Conservation (phyloP, 1,139 yeast genomes). For the Yamadazyma atlantica region DNA sequence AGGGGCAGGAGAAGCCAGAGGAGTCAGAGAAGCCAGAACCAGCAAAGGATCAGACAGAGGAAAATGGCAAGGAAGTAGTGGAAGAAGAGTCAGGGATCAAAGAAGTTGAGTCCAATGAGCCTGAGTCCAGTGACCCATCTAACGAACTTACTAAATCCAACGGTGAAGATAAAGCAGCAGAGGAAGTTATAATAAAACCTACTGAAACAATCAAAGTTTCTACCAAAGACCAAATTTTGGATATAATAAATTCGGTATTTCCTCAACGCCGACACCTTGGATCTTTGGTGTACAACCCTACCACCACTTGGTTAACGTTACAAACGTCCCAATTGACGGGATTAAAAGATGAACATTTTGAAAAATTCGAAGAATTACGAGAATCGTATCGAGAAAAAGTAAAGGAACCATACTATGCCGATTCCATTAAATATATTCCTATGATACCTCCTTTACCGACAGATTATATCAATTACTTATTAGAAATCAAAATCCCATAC, state of each 20-base stretch:
- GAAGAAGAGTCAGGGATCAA: slow-evolving; percentile 2
- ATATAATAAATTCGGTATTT: slow-evolving; percentile 43
- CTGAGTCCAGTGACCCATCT: too few species aligned
- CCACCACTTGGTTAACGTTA: slow-evolving; percentile 46
- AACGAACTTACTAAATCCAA: too few species aligned
- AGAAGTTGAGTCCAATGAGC: too few species aligned
- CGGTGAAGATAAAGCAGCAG: too few species aligned
- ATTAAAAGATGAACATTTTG: slow-evolving; percentile 33
- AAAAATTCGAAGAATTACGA: slow-evolving; percentile 30
- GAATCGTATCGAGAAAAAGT: slow-evolving; percentile 26
- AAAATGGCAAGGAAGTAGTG: background rate
- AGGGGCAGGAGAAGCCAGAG: slow-evolving; percentile 1
- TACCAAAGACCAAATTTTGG: slow-evolving; percentile 42
- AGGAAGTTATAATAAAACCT: too few species aligned
- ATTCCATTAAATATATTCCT: slow-evolving; percentile 32
- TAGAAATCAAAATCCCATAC: slow-evolving; percentile 67
- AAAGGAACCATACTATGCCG: slow-evolving; percentile 18
- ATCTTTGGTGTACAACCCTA: slow-evolving; percentile 58
- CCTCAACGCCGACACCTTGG: slow-evolving; percentile 58
- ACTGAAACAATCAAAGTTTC: too few species aligned
- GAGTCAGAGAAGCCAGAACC: slow-evolving; percentile 1
- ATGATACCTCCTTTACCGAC: slow-evolving; percentile 46
- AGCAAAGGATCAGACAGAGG: background rate
- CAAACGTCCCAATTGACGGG: slow-evolving; percentile 41
- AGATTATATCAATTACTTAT: slow-evolving; percentile 56